Conservation (phyloP, 1,284 basidiomycete genomes). For the Ustilago hordei region DNA sequence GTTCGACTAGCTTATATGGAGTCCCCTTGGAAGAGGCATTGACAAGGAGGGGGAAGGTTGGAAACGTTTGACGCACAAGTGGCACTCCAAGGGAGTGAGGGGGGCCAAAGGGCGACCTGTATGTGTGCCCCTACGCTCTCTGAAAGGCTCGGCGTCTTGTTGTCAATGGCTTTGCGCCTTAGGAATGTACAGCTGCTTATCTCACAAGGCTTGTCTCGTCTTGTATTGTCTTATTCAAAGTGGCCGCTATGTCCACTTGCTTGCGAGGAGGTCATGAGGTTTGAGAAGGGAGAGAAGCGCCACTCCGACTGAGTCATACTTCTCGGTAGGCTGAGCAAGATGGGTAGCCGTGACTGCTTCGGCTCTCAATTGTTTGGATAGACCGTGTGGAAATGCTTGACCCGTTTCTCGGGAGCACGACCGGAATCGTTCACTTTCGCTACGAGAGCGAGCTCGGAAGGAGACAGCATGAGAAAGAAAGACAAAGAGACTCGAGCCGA, state of each 20-base stretch:
- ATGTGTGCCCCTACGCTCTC: not conserved
- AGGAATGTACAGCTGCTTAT: not conserved
- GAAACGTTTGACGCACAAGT: not conserved
- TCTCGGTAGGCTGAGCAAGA: not conserved
- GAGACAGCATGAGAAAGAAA: not conserved
- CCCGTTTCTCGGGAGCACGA: not conserved
- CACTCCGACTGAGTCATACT: not conserved
- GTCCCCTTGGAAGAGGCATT: not conserved
- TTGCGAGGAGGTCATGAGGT: not conserved
- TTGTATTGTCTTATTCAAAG: not conserved
- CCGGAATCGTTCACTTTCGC: not conserved
- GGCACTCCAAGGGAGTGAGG: not conserved
- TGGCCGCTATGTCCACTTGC: not conserved
- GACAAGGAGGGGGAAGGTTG: not conserved
- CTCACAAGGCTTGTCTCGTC: not conserved
- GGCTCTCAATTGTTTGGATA: not conserved
- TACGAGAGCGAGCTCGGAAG: conserved; percentile 1
- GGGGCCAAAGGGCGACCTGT: not conserved
- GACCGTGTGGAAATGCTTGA: not conserved
- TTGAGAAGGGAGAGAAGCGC: not conserved
- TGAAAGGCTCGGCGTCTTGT: not conserved
- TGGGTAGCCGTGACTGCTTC: not conserved
- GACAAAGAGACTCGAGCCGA: not conserved
- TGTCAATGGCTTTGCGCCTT: not conserved
- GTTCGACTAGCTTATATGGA: not conserved